Percentiles rank a stretch among this genome's conserved stretches.
These are phyloP conservation scores for Nemophila menziesii DNA, from an alignment of 257 asterid species.

Conservation along the genomic window DNA sequence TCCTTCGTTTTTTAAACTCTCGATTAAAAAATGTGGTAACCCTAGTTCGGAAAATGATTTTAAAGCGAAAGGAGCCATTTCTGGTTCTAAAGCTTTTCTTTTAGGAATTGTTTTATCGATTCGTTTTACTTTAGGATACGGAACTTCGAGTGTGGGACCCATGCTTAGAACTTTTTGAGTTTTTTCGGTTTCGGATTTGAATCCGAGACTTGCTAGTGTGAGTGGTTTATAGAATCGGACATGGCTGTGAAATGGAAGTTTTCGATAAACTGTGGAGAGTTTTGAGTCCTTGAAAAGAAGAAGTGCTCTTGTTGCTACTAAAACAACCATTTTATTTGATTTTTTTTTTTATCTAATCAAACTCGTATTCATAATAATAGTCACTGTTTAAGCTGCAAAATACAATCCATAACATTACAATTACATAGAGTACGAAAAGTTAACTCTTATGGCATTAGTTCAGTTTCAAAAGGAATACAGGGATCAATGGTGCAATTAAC, in stretches of 20 bases:
- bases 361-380: no score
- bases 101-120: constrained; percentile 16
- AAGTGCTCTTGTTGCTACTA: constrained; percentile 32
- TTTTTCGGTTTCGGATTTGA: constrained; percentile 24
- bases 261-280: constrained; percentile 24
- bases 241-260: constrained; percentile 28
- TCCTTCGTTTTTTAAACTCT: constrained; percentile 72
- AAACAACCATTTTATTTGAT: background rate
- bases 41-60: constrained; percentile 80
- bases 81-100: constrained; percentile 32
- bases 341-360: background rate
- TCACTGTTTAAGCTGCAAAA: background rate
- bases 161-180: constrained; percentile 31
- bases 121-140: constrained; percentile 36
- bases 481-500: no score
- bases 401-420: background rate
- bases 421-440: background rate
- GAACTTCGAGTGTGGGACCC: constrained; percentile 53
- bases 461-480: no score
- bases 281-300: constrained; percentile 39
- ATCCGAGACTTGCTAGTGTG: constrained; percentile 62
- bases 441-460: no score
- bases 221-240: constrained; percentile 39
- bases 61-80: constrained; percentile 66
- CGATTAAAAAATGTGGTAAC: constrained; percentile 55